Base-by-base conservation (phyloP, 352 stramenopile species). In the Pythium aquatile region DNA sequence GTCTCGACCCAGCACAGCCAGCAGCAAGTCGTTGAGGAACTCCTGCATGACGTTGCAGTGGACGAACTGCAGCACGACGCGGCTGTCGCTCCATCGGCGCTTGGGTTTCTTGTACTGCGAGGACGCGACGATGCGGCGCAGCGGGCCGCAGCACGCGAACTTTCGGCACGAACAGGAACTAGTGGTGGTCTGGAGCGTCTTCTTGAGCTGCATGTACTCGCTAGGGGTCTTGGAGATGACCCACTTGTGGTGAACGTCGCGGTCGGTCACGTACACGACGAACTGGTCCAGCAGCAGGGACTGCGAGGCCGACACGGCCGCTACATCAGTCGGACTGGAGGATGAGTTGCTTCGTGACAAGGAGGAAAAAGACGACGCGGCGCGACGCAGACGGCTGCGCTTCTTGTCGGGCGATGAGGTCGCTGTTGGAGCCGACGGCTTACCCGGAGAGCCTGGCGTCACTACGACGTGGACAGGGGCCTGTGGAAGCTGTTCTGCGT, bases 261-360 rank as follows among this genome's bases (percentile, higher is more conserved):
- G 76, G 69, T 94, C 81, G n/a, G 77, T 88, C 51, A 94, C 78
- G 69, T 90, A 94, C 16, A 91, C 30, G 24, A 94, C 82, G 30
- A 90, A 87, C 54, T 78, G 70, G 16, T 65, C 56, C 35, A 47
- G 48, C 14, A 55, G 10, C 13, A 58, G 30, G 35, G 49, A 17
- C 49, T 53, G 17, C 1, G 60, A 35, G 9, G 64, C 26, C 48
- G 55, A 10, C 16, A 48, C 55, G 20, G 46, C 39, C 1, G 51
- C 58, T 26, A 63, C 60, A 33, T 65, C 61, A 16, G 65, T 68
- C 8, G 59, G 42, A 28, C 48, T 72, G 14, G 49, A 39, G 47
- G 58, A 9, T 16, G 54, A 28, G 33, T 57, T 67, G 47, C 26
- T 59, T 14, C 55, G 64, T 14, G 66, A 58, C 3, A 73, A 33